A percentile compares a stretch with the other conserved stretches of the same genome.
phyloP scores from a whole-genome alignment of 768 basidiomycete genomes.

The Leccinum longicurvipes region DNA sequence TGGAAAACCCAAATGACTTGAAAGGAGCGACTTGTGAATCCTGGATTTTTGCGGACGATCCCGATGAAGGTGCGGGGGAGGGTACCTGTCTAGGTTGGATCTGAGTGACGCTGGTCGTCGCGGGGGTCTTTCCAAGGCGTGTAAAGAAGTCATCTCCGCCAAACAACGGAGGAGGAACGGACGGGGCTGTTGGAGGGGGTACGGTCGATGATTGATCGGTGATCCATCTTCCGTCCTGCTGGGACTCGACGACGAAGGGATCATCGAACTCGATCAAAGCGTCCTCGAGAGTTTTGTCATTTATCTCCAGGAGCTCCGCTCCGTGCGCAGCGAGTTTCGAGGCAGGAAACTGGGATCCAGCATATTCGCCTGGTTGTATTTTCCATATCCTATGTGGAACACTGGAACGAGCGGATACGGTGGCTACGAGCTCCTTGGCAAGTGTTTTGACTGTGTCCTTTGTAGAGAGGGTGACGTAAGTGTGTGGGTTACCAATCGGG shows the following conservation, averaged over 20 bases:
- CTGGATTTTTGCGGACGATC: conserved; percentile 23
- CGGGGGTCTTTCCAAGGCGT: conserved; percentile 31
- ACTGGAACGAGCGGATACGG: conserved; percentile 31
- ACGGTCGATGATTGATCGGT: conserved; percentile 32
- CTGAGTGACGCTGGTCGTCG: conserved; percentile 23
- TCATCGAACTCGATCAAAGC: conserved; percentile 59
- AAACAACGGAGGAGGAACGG: conserved; percentile 50
- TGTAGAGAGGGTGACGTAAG: conserved; percentile 46
- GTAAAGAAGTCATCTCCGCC: conserved; percentile 56
- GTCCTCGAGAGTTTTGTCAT: conserved; percentile 54
- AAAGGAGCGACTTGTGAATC: conserved; percentile 27
- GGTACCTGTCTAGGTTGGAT: conserved; percentile 24
- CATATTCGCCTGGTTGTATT: conserved; percentile 37
- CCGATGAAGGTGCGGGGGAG: conserved; percentile 18
- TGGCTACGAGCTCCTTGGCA: conserved; percentile 39
- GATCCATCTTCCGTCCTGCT: conserved; percentile 56
- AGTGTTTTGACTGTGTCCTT: conserved; percentile 48
- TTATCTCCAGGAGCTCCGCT: conserved; percentile 41
- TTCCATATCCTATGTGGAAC: conserved; percentile 64
- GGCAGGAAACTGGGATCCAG: conserved; percentile 29
- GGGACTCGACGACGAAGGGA: conserved; percentile 75
- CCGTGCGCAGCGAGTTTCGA: conserved; percentile 26
- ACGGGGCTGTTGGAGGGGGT: conserved; percentile 7
- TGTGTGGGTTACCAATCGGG: conserved; percentile 29
- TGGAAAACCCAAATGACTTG: conserved; percentile 35